These are phyloP conservation scores for Prunus persica DNA, from an alignment of 306 rosid genomes.

Conservation along the genomic window Prunus_persica_NCBIv2 NC_034010.1:30324501-30325000, in stretches of 20 bases:
- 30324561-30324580: constrained; percentile 61
- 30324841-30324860: background rate
- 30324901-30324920: background rate
- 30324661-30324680: constrained; percentile 77
- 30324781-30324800: constrained; percentile 40
- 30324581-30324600: constrained; percentile 93
- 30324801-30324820: constrained; percentile 28
- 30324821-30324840: background rate
- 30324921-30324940: too few species aligned
- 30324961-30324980: too few species aligned
- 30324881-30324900: background rate
- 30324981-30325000: too few species aligned
- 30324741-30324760: constrained; percentile 65
- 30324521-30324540: constrained; percentile 69
- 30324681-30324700: constrained; percentile 53
- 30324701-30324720: constrained; percentile 73
- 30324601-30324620: constrained; percentile 89
- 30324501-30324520: constrained; percentile 72
- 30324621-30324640: constrained; percentile 70
- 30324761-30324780: constrained; percentile 77
- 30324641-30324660: constrained; percentile 79
- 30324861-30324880: background rate
- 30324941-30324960: too few species aligned
- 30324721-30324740: constrained; percentile 66
- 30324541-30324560: constrained; percentile 82